Conservation (phyloP, 331 rosid genomes). For the Acacia pycnantha region DNA sequence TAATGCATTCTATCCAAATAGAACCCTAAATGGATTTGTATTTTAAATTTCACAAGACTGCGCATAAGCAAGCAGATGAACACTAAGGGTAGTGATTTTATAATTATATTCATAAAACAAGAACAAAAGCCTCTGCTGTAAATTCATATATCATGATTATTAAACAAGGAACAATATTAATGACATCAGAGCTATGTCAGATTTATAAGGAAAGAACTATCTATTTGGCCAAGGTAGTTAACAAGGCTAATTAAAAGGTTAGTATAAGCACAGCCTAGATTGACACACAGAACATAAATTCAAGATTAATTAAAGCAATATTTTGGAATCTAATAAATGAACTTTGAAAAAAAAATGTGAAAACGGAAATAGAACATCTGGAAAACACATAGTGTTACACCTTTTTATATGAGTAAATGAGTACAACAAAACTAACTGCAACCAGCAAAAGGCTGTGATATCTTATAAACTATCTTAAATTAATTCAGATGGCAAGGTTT, state of each 20-base stretch:
- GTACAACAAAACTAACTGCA: neutral
- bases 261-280: neutral
- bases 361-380: neutral
- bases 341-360: neutral
- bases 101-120: neutral
- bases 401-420: neutral
- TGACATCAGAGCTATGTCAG: conserved; percentile 1
- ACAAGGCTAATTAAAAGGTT: neutral
- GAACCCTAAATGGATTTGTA: conserved; percentile 8
- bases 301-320: neutral
- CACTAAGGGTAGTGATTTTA: neutral
- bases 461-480: neutral
- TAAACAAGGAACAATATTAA: neutral
- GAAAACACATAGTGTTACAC: neutral
- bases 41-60: conserved; percentile 5
- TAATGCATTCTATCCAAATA: conserved; percentile 42
- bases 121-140: neutral
- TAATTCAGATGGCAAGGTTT: neutral
- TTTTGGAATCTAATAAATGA: neutral
- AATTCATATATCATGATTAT: conserved; percentile 13
- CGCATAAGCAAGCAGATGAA: conserved; percentile 16
- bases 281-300: conserved; percentile 1
- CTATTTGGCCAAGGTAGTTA: conserved; percentile 2
- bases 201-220: neutral
- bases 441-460: neutral